These are phyloP conservation scores for Acanthamoeba healyi DNA, from an alignment of 208 protist genomes.

Conservation along the genomic window DNA sequence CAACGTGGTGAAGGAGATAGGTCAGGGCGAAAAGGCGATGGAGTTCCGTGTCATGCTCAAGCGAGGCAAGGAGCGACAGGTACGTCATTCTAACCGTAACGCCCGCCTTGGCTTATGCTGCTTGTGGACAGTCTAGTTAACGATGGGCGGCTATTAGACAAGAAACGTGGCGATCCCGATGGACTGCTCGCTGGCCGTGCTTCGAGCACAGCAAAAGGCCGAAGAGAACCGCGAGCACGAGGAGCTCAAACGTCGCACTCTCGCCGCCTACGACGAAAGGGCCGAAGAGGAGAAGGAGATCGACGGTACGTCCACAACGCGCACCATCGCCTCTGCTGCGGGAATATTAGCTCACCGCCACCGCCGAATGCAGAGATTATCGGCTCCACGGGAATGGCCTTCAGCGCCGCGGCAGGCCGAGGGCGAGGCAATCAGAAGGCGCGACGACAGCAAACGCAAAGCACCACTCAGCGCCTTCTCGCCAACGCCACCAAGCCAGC, in stretches of 20 bases:
- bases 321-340: neutral
- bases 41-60: conserved; percentile 72
- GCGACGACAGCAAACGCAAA: conserved; percentile 10
- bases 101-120: no score
- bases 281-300: conserved; percentile 62
- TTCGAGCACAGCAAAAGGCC: conserved; percentile 40
- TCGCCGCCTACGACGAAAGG: conserved; percentile 59
- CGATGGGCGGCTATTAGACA: neutral
- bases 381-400: neutral
- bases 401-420: neutral
- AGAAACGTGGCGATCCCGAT: conserved; percentile 20
- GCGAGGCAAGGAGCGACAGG: conserved; percentile 51
- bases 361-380: neutral
- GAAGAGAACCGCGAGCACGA: conserved; percentile 67
- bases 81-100: neutral
- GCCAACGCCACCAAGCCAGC: neutral
- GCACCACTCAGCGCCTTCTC: neutral
- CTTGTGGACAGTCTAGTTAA: no score
- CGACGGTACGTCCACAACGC: neutral
- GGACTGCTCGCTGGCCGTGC: conserved; percentile 58
- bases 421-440: conserved; percentile 66
- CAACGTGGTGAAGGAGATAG: conserved; percentile 35
- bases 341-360: neutral
- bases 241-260: conserved; percentile 65
- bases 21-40: conserved; percentile 57